Conservation (phyloP, 1,139 yeast species). For the Magnusiomyces tetraspermus region DNA sequence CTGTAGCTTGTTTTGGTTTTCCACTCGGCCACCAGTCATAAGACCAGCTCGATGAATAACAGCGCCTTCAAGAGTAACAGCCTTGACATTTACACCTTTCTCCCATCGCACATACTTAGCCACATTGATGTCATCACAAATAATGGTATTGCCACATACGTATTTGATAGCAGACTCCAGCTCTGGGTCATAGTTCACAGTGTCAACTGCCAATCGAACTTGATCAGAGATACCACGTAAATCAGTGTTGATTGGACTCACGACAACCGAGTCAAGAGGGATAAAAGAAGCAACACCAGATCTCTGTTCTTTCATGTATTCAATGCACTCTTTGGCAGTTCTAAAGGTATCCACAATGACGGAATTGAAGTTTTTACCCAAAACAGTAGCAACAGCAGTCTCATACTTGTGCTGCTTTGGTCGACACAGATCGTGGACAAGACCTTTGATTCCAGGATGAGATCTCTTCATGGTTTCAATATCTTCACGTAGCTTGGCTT, state of each 20-base stretch:
- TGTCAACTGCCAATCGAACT: constrained; percentile 56
- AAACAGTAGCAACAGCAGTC: constrained; percentile 63
- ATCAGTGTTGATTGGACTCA: constrained; percentile 45
- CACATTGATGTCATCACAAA: constrained; percentile 60
- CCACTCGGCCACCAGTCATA: constrained; percentile 78
- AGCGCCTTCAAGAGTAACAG: constrained; percentile 78
- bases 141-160: constrained; percentile 69
- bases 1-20: constrained; percentile 34
- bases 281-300: constrained; percentile 80
- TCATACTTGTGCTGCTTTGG: constrained; percentile 73
- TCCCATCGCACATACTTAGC: constrained; percentile 75
- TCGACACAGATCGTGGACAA: constrained; percentile 68
- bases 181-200: constrained; percentile 58
- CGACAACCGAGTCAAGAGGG: constrained; percentile 75
- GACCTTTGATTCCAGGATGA: constrained; percentile 75
- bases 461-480: constrained; percentile 56
- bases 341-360: constrained; percentile 69
- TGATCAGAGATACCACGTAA: constrained; percentile 48
- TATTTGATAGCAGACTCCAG: constrained; percentile 73
- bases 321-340: constrained; percentile 76
- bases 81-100: constrained; percentile 47
- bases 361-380: constrained; percentile 75
- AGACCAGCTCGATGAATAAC: constrained; percentile 77
- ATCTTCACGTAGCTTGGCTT: constrained; percentile 60
- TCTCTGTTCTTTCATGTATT: constrained; percentile 74